Conservation (phyloP, 345 rosid genomes). For the Eucalyptus melliodora region DNA sequence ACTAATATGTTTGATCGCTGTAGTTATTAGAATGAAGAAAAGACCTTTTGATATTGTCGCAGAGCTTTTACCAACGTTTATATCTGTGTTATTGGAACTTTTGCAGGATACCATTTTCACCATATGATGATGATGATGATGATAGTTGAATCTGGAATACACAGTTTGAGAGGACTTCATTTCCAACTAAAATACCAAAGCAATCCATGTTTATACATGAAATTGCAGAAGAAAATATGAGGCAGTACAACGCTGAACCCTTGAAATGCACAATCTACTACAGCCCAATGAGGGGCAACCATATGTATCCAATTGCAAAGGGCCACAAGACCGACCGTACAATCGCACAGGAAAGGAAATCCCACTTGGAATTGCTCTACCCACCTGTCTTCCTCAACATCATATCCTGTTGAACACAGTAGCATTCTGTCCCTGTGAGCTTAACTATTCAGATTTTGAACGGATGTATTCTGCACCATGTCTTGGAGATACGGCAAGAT, state of each 20-base stretch:
- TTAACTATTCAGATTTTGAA: neutral
- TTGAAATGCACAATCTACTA: neutral
- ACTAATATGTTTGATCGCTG: no score
- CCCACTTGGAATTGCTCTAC: conserved; percentile 10
- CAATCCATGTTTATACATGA: neutral
- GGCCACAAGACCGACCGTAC: conserved; percentile 14
- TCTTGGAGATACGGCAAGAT: neutral
- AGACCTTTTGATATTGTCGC: no score
- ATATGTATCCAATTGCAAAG: conserved; percentile 15
- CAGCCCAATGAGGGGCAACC: neutral
- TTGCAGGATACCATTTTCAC: no score
- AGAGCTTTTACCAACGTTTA: no score
- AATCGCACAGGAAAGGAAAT: conserved; percentile 20
- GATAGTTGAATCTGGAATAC: neutral
- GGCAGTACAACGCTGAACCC: neutral
- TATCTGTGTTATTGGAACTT: no score
- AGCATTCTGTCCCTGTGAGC: neutral
- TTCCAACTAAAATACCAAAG: neutral
- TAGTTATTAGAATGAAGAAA: no score
- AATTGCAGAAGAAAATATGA: neutral
- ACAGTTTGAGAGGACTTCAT: neutral
- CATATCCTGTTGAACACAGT: conserved; percentile 7
- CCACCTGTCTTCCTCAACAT: conserved; percentile 1
- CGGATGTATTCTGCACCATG: neutral
- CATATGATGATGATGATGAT: no score